A percentile compares a stretch with the other conserved stretches of the same genome.
phyloP scores from a whole-genome alignment of 805 yeast genomes.

The Debaryomyces maramus region DNA sequence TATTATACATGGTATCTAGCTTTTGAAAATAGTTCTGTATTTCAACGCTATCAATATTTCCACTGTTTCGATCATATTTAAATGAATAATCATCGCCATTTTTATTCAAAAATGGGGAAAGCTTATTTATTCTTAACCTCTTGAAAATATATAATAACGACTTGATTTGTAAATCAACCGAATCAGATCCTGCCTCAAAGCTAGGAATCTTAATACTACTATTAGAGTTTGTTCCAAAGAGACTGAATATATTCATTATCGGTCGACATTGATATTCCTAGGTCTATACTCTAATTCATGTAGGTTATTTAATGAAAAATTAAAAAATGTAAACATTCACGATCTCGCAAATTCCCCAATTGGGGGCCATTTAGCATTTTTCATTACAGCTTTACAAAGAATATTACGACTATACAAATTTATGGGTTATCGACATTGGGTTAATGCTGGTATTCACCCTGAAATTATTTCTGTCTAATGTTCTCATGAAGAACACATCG shows the following conservation, averaged over 20 bases:
- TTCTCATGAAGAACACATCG: too few relatives aligned
- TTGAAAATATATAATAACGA: constrained; percentile 58
- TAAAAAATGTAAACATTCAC: too few relatives aligned
- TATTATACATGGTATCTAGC: constrained; percentile 58
- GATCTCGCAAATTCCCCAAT: too few relatives aligned
- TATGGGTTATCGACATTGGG: too few relatives aligned
- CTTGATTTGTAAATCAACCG: constrained; percentile 61
- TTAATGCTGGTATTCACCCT: too few relatives aligned
- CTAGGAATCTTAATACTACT: constrained; percentile 10
- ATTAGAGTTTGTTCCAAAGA: constrained; percentile 4
- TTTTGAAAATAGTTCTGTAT: constrained; percentile 23
- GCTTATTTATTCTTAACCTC: constrained; percentile 45
- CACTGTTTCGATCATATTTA: constrained; percentile 14
- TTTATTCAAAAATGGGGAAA: constrained; percentile 41
- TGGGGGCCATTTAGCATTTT: too few relatives aligned
- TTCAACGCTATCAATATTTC: background rate
- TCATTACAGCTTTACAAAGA: too few relatives aligned
- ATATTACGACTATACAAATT: too few relatives aligned
- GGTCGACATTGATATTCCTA: background rate
- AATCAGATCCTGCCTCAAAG: constrained; percentile 36
- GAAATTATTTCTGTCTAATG: too few relatives aligned
- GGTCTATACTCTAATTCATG: too few relatives aligned
- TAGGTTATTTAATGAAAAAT: too few relatives aligned
- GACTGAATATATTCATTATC: constrained; percentile 4
- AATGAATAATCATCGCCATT: constrained; percentile 9